Base-by-base conservation (phyloP, 768 basidiomycete species). In the Macrocybe gigantea region DNA sequence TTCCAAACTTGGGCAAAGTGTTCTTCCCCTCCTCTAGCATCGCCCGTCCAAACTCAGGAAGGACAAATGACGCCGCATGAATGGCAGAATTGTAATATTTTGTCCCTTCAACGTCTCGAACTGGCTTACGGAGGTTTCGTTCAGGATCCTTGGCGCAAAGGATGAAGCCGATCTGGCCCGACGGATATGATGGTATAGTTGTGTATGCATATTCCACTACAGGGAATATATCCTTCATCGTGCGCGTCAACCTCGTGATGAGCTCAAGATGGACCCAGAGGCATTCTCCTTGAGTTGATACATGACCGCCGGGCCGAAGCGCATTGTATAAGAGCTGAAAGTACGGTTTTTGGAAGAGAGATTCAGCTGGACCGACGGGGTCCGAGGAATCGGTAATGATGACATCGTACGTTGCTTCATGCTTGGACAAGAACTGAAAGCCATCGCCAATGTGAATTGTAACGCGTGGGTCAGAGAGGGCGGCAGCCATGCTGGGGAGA, bases 301-400 rank as follows among this genome's bases (percentile, higher is more conserved):
- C 93, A 63, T 88, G 82, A 2, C 95, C 95, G 13, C 92, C 93
- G 2, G 87, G 86, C 11, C 84, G 72, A 51, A 99, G 80, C 0
- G 94, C 90, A 58, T 93, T 86, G 63, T 93, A 82, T 49, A 99
- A 78, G 33, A 98, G 83, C 65, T 91, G 79, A 76, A 97, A 99
- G 80, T 96, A 99, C 1, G 93, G 89, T 65, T 93, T 88, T 69
- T 98, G 80, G 79, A 99, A 98, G 54, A 98, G 86, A 15, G 88
- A 79, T 39, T 83, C 86, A 39, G 95, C 95, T 38, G 95, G 95
- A 38, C 95, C 95, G 47, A 97, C 92, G 35, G 95, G 95, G 67
- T 98, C 95, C 14, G 93, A 96, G 13, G 94, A 97, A 66, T 99
- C 95, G 53, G 95, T 99, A 71, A 99, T 89, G 73, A 99, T 98